Evolutionary conservation across 2,329 filamentous ascomycete genomes (phyloP), one percentile per base, ranked within the genome.

Genomic region (Claviceps paspali): DNA sequence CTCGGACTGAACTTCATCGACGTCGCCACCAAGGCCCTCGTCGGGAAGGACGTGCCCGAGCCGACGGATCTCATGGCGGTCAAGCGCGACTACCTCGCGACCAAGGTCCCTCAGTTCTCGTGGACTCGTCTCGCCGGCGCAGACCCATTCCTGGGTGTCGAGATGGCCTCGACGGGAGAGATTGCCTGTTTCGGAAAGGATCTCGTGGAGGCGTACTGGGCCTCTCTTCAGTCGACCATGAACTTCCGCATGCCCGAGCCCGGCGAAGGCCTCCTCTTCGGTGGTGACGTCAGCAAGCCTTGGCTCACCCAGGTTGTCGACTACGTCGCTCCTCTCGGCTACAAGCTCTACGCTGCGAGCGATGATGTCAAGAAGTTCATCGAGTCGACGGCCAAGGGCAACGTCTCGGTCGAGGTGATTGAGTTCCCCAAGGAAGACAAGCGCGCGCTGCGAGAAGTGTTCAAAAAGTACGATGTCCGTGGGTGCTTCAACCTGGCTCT

Each of bases 151-250:
- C 74, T 98, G 43, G 91, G 91, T 41, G 91, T 98, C 40, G 91
- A 98, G 64, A 98, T 98, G 91, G 70, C 85, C 31, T 86, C 79
- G 46, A 98, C 91, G 14, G 91, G 91, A 60, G 91, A 98, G 65
- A 94, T 98, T 71, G 91, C 91, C 47, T 96, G 91, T 68, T 98
- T 98, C 63, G 91, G 91, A 45, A 94, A 91, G 67, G 72, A 95
- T 54, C 74, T 98, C 9, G 72, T 96, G 35, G 91, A 98, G 59
- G 91, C 91, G 38, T 98, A 98, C 75, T 98, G 91, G 91, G 72
- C 87, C 19, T 92, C 87, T 14, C 69, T 94, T 43, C 91, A 98
- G 64, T 91, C 85, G 15, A 88, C 84, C 51, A 98, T 96, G 88
- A 98, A 96, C 76, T 96, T 96, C 83, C 84, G 87, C 49, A 75